Base-by-base conservation (phyloP, 108 stramenopile species). In the Cylindrotheca fusiformis region DNA sequence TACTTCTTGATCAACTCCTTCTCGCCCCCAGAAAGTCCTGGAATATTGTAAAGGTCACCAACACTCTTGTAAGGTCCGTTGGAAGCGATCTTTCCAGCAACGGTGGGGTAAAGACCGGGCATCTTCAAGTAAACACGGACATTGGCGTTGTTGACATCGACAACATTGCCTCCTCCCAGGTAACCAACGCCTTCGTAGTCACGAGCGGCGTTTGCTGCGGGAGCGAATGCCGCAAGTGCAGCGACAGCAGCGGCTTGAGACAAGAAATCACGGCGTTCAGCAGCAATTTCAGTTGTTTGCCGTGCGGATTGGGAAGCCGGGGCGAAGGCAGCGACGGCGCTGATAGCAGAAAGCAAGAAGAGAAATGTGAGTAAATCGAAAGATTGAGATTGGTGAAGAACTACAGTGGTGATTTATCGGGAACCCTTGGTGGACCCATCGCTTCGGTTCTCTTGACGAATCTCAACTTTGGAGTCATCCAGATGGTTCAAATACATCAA, bases 101-200 rank as follows among this genome's bases (percentile, higher is more conserved):
- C 90, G 55, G 60, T 76, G 56, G 97, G 97, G 95, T 97, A 97
- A 86, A 96, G 90, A 54, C 97, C 97, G 44, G 88, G 85, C 75
- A 97, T 82, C 84, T 90, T 93, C 69, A 94, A 75, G 95, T 97
- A 97, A 3, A 90, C 90, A 72, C 97, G 97, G 47, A 97, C 90
- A 73, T 97, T 97, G 67, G 97, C 95, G 88, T 97, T 97, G 94
- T 97, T 97, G 27, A 97, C 53, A 72, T 97, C 97, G 64, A 97
- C 84, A 58, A 81, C 48, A 47, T 71, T 50, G 24, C 80, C 58
- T 62, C 94, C 94, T 48, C 94, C 94, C 52, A 95, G 82, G 76
- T 76, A 80, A 23, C 68, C 76, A 65, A 95, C 59, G 58, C 79
- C 78, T 22, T 88, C 93, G 74, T 91, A 94, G 59, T 91, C 93